Evolutionary conservation across 495 filamentous ascomycete genomes (phyloP).

Genomic region (Emericellopsis terricola): DNA sequence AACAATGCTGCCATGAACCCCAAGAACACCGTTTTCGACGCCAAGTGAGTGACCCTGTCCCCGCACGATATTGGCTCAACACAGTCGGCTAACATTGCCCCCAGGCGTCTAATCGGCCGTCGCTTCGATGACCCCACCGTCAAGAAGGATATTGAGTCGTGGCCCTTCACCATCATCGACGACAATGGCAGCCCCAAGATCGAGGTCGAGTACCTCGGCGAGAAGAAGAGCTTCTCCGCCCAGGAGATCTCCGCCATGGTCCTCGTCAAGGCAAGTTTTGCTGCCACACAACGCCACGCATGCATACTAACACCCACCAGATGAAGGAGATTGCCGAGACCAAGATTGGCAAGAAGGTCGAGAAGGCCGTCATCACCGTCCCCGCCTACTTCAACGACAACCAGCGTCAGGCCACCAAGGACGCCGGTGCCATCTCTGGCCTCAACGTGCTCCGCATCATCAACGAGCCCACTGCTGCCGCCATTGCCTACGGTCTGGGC

Average conservation of each 20-base stretch:
- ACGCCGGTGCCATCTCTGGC: conserved; percentile 91
- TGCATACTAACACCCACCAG: conserved; percentile 18
- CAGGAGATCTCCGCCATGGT: conserved; percentile 98
- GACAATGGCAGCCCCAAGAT: conserved; percentile 80
- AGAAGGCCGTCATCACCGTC: conserved; percentile 96
- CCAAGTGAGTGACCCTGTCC: conserved; percentile 41
- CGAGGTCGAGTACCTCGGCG: conserved; percentile 88
- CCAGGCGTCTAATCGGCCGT: conserved; percentile 82
- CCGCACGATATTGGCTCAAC: neutral
- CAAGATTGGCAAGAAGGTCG: conserved; percentile 90
- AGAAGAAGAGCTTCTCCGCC: conserved; percentile 85
- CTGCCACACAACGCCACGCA: neutral
- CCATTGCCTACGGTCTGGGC: conserved; percentile 93
- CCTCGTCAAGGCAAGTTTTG: conserved; percentile 51
- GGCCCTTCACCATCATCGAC: conserved; percentile 95
- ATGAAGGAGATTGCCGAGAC: conserved; percentile 97
- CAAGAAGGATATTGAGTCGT: conserved; percentile 95
- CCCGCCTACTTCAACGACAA: conserved; percentile 99
- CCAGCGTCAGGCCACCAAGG: conserved; percentile 97
- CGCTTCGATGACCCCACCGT: conserved; percentile 89
- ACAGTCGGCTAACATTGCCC: conserved; percentile 2
- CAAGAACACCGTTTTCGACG: conserved; percentile 92
- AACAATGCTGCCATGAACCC: conserved; percentile 99
- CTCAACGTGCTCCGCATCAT: conserved; percentile 99
- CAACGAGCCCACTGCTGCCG: conserved; percentile 96